Evolutionary conservation across 768 basidiomycete species (phyloP), one percentile per base, ranked within the genome.

Genomic region (Calocybe indica): DNA sequence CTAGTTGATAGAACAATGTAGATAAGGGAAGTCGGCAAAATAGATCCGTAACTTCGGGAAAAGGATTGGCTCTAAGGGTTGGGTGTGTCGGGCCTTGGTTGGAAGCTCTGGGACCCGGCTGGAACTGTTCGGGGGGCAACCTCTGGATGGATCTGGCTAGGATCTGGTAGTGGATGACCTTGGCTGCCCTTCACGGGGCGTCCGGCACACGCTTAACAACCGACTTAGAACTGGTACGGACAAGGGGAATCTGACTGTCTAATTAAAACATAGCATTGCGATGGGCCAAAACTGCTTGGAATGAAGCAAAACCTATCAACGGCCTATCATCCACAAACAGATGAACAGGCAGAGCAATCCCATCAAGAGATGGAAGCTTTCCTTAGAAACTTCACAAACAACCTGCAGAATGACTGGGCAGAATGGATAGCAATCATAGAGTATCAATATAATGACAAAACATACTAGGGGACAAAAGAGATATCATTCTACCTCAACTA

Each of bases 231-330:
- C 80, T 81, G 80, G 81, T 78, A 77, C 77, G 79, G 81, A 83
- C 81, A 78, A 79, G 80, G 82, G 81, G 80, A 82, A 83, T 83
- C 80, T 79, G 81, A 82, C 81, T 83, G 81, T 82, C 80, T 83
- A 83, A 83, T 82, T 82, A 82, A 82, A 83, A 82, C 81, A 82
- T 79, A 83, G 82, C 80, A 82, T 82, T 82, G 79, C 73, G 76
- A 81, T 79, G 78, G 77, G 71, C 78, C 73, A 69, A 80, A 80
- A 79, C n/a, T n/a, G n/a, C n/a, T n/a, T n/a, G n/a, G n/a, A n/a
- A n/a, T n/a, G n/a, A n/a, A n/a, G n/a, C n/a, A n/a, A n/a, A n/a
- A n/a, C n/a, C n/a, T n/a, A n/a, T n/a, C n/a, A n/a, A n/a, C n/a
- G n/a, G n/a, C n/a, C n/a, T n/a, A n/a, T n/a, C n/a, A n/a, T n/a